phyloP scores from a whole-genome alignment of 768 basidiomycete genomes.

The Mycena capillaripes region DNA sequence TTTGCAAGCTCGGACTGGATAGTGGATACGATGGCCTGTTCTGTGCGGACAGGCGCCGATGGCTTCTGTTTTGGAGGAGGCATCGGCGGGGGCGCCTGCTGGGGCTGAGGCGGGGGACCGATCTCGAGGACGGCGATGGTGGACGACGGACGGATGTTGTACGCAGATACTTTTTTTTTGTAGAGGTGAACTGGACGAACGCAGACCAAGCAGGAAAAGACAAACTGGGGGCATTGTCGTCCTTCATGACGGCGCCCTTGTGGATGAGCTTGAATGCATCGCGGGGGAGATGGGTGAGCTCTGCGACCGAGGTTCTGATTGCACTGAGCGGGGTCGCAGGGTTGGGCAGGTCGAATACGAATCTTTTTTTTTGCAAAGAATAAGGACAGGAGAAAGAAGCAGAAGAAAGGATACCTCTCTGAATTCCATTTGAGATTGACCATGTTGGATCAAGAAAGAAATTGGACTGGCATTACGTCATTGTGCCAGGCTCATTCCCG shows the following conservation, averaged over 20 bases:
- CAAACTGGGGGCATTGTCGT: conserved; percentile 78
- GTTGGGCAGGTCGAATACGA: conserved; percentile 66
- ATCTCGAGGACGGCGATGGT: conserved; percentile 78
- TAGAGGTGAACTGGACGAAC: conserved; percentile 29
- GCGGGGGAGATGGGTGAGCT: conserved; percentile 79
- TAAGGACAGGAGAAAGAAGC: conserved; percentile 17
- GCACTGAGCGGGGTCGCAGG: conserved; percentile 69
- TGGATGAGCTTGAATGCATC: conserved; percentile 89
- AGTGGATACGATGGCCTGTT: conserved; percentile 63
- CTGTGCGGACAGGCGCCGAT: conserved; percentile 54
- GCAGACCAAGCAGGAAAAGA: conserved; percentile 9
- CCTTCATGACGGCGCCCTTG: conserved; percentile 92
- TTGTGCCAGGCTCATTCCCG: conserved; percentile 27
- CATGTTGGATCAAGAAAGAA: conserved; percentile 10
- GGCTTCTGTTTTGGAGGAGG: conserved; percentile 22
- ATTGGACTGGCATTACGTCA: neutral
- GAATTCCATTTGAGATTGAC: conserved; percentile 63
- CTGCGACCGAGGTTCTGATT: conserved; percentile 74
- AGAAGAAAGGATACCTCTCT: conserved; percentile 47
- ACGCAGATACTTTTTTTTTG: conserved; percentile 77
- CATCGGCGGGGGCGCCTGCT: conserved; percentile 40
- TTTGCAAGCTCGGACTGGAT: conserved; percentile 67
- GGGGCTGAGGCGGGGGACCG: conserved; percentile 42
- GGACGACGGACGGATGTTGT: conserved; percentile 77
- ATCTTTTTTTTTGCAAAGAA: conserved; percentile 45